phyloP scores from a whole-genome alignment of 257 asterid species.

The Plantago major region DNA sequence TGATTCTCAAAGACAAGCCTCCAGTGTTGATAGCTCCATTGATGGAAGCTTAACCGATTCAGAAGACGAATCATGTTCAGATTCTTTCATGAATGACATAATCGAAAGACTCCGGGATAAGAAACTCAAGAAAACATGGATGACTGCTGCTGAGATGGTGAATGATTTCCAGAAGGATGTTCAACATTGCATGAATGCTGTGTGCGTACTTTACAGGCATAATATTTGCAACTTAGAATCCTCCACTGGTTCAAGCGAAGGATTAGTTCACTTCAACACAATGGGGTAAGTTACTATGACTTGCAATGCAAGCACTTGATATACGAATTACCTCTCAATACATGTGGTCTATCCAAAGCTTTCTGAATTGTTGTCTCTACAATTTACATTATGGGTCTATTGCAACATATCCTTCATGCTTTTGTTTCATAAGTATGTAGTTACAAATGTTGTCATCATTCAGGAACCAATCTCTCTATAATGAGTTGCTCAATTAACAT shows the following conservation, averaged over 20 bases:
- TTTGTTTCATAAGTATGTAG: too few species aligned
- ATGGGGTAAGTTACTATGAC: slow-evolving; percentile 17
- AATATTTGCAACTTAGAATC: slow-evolving; percentile 13
- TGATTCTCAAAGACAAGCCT: background rate
- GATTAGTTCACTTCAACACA: slow-evolving; percentile 12
- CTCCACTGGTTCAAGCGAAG: slow-evolving; percentile 3
- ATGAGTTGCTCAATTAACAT: background rate
- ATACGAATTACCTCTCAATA: too few species aligned
- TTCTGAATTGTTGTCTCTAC: too few species aligned
- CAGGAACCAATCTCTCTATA: too few species aligned
- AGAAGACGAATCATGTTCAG: slow-evolving; percentile 7
- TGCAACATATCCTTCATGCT: too few species aligned
- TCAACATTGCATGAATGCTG: slow-evolving; percentile 28
- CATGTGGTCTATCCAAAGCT: too few species aligned
- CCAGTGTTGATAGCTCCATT: background rate
- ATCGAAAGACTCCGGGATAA: background rate
- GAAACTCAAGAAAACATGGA: slow-evolving; percentile 5
- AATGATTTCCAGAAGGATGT: slow-evolving; percentile 21
- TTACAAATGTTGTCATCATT: too few species aligned
- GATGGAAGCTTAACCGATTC: background rate
- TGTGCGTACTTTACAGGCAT: slow-evolving; percentile 33
- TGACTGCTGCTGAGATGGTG: slow-evolving; percentile 15
- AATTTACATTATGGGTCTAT: too few species aligned
- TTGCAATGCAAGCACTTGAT: background rate
- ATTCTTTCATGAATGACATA: background rate